Evolutionary conservation across 306 rosid genomes (phyloP).

Genomic region (Echinosophora koreensis): DNA sequence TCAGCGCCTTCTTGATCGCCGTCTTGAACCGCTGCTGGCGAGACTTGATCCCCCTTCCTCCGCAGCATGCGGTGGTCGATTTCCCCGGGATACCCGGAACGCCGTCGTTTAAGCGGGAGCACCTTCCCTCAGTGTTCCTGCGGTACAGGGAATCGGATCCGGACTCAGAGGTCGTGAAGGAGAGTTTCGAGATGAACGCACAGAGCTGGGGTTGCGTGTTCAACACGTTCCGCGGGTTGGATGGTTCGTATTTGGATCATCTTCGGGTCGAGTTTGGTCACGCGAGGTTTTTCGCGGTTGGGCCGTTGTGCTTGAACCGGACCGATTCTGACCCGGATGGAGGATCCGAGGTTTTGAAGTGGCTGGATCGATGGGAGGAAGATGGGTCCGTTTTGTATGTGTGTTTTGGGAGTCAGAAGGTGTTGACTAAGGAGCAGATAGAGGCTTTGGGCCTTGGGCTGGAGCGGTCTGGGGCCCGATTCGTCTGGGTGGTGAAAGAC

Average conservation of each 20-base stretch:
- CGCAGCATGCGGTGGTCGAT: not conserved
- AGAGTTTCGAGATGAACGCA: constrained; percentile 41
- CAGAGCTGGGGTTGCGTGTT: constrained; percentile 62
- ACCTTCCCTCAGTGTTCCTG: constrained; percentile 55
- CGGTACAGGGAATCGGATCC: constrained; percentile 53
- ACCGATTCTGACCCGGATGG: not conserved
- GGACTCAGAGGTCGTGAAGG: constrained; percentile 54
- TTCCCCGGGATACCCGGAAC: constrained; percentile 48
- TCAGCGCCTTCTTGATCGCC: constrained; percentile 10
- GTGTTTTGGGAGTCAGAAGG: constrained; percentile 81
- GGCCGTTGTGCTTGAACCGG: constrained; percentile 55
- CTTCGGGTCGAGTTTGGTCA: constrained; percentile 38
- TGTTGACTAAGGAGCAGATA: constrained; percentile 57
- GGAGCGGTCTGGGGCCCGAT: constrained; percentile 55
- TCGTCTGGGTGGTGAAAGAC: constrained; percentile 69
- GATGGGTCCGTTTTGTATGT: constrained; percentile 73
- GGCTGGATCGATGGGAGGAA: constrained; percentile 64
- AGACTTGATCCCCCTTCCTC: not conserved
- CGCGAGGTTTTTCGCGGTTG: constrained; percentile 51
- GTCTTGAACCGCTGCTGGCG: constrained; percentile 45
- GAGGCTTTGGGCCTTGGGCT: constrained; percentile 75
- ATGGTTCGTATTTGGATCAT: constrained; percentile 48
- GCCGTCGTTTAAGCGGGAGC: constrained; percentile 58
- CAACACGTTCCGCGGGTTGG: constrained; percentile 54
- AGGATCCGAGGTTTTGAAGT: constrained; percentile 23